A percentile compares a stretch with the other conserved stretches of the same genome.
Evolutionary conservation across 352 stramenopile species (phyloP).

Genomic region (Phytopythium chamaehyphon): DNA sequence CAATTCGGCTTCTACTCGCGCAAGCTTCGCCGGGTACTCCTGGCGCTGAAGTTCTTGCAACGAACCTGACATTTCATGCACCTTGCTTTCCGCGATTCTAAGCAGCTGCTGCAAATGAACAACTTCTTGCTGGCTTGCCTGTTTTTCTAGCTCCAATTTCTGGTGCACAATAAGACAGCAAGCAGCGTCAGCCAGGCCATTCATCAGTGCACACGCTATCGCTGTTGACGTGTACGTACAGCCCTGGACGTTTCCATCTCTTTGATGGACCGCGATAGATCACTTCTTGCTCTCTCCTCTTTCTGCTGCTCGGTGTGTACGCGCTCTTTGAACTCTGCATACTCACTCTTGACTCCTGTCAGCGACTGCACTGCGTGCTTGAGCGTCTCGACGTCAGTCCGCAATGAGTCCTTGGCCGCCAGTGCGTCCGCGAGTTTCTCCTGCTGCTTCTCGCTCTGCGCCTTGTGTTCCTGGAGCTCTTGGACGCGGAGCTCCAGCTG

Average conservation of each 20-base stretch:
- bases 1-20: slow-evolving; percentile 48
- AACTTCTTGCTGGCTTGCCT: slow-evolving; percentile 47
- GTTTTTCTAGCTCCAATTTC: slow-evolving; percentile 47
- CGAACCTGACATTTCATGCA: slow-evolving; percentile 28
- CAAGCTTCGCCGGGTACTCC: slow-evolving; percentile 45
- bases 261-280: slow-evolving; percentile 18
- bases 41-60: slow-evolving; percentile 39
- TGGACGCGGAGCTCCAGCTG: slow-evolving; percentile 40
- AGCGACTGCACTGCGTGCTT: slow-evolving; percentile 26
- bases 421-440: slow-evolving; percentile 13
- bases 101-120: slow-evolving; percentile 54
- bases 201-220: not conserved
- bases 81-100: slow-evolving; percentile 40
- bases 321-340: slow-evolving; percentile 28
- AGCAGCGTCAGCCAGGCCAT: slow-evolving; percentile 5
- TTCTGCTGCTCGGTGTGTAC: slow-evolving; percentile 24
- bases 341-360: slow-evolving; percentile 33
- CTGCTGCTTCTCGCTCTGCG: slow-evolving; percentile 19
- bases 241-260: slow-evolving; percentile 29
- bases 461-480: slow-evolving; percentile 42
- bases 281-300: slow-evolving; percentile 9
- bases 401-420: slow-evolving; percentile 32
- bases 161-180: slow-evolving; percentile 6
- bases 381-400: slow-evolving; percentile 26
- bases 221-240: slow-evolving; percentile 12